Base-by-base conservation (phyloP, 2,329 filamentous ascomycete genomes). In the Fusarium papillatum region DNA sequence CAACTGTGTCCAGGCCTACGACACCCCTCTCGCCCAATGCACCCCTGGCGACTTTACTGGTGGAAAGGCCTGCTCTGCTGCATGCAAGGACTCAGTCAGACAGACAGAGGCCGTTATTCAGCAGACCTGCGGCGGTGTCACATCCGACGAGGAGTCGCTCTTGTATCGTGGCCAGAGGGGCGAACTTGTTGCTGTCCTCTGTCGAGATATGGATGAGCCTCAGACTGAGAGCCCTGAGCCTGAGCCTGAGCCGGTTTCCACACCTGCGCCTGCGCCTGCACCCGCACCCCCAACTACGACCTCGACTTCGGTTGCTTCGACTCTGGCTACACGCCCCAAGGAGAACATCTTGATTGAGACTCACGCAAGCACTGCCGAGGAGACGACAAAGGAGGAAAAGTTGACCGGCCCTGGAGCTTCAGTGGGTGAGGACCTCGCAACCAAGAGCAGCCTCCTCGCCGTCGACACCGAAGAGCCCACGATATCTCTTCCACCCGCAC, bases 1-100 rank as follows among this genome's bases (percentile, higher is more conserved):
- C 41, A 75, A 74, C 50, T 88, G 87, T 74, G 79, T 84, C 17
- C 75, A 83, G 43, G 86, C 84, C 39, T 88, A 88, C 79, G 85
- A 86, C 74, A 79, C 80, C 8, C 82, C 83, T 7, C 83, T 88
- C 31, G 50, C 67, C n/a, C 81, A 82, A 62, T 88, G 87, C 77
- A 68, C 64, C 6, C 39, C 75, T 5, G 34, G 66, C 66, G 86
- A 80, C 36, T 80, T 88, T 74, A 87, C 87, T 31, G 66, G 66
- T 4, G 82, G 81, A 41, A 80, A 73, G 16, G 75, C 75, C 3
- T 88, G 87, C 78, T 87, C 86, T 19, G 43, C 69, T 6, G 69
- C 66, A 5, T 88, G 87, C 72, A 80, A 79, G 48, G 70, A 72
- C 10, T 83, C 78, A 3, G 70, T 85, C 53, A 41, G 68, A 24